Evolutionary conservation across 2,329 filamentous ascomycete genomes (phyloP).

Genomic region (Trichoderma simmonsii): DNA sequence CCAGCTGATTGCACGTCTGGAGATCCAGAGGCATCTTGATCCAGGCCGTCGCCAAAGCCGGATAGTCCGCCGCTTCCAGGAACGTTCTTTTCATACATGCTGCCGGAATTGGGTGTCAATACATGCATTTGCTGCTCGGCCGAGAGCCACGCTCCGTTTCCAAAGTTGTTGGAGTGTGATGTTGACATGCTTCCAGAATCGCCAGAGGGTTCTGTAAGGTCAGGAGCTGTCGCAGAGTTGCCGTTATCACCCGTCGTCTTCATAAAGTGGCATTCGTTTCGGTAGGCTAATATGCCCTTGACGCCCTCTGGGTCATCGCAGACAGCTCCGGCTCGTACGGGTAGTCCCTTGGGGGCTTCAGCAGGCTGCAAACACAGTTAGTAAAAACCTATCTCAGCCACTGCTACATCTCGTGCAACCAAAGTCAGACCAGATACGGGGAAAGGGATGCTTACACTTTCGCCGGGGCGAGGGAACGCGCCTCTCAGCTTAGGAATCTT

Average conservation of each 20-base stretch:
- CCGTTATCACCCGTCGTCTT: slow-evolving; percentile 40
- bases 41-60: slow-evolving; percentile 43
- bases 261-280: slow-evolving; percentile 44
- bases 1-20: slow-evolving; percentile 51
- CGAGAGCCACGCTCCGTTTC: slow-evolving; percentile 37
- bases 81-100: slow-evolving; percentile 35
- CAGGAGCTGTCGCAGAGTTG: slow-evolving; percentile 38
- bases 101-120: slow-evolving; percentile 34
- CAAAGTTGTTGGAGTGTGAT: slow-evolving; percentile 29
- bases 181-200: slow-evolving; percentile 24
- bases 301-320: slow-evolving; percentile 37
- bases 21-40: slow-evolving; percentile 47
- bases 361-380: slow-evolving; percentile 22
- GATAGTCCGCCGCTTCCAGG: slow-evolving; percentile 29
- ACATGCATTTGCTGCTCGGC: slow-evolving; percentile 39
- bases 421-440: neutral
- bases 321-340: slow-evolving; percentile 21
- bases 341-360: slow-evolving; percentile 22
- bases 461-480: slow-evolving; percentile 51
- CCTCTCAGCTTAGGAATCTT: slow-evolving; percentile 56
- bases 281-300: slow-evolving; percentile 44
- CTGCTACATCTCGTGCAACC: neutral
- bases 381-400: neutral
- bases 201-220: slow-evolving; percentile 38
- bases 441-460: slow-evolving; percentile 39